phyloP scores from a whole-genome alignment of 1,139 yeast species.

The Diutina scorzettiae region DNA sequence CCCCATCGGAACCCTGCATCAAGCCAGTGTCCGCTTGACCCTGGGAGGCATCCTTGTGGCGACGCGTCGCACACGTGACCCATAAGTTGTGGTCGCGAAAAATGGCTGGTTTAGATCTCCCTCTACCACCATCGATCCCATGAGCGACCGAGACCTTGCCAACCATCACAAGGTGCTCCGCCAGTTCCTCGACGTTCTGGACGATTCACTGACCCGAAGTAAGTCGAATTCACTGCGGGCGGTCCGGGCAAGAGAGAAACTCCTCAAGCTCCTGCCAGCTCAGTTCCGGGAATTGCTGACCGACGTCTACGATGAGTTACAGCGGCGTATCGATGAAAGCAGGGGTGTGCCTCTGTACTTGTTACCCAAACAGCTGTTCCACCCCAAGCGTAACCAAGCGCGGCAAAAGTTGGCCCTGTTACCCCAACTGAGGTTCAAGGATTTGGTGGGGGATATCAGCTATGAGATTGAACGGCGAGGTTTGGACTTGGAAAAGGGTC shows the following conservation, averaged over 20 bases:
- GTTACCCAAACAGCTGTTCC: constrained; percentile 63
- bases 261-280: constrained; percentile 65
- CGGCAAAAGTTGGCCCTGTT: constrained; percentile 82
- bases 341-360: constrained; percentile 50
- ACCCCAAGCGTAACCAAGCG: constrained; percentile 92
- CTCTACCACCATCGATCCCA: neutral
- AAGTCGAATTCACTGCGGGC: constrained; percentile 46
- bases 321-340: constrained; percentile 52
- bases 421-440: constrained; percentile 75
- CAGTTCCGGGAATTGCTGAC: constrained; percentile 85
- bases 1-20: no score
- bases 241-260: constrained; percentile 73
- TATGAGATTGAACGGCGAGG: constrained; percentile 78
- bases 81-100: no score
- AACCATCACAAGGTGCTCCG: constrained; percentile 40
- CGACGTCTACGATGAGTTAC: constrained; percentile 85
- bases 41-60: no score
- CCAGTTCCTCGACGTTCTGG: constrained; percentile 41
- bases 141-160: constrained; percentile 18
- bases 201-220: constrained; percentile 27
- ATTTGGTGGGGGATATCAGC: constrained; percentile 79
- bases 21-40: no score
- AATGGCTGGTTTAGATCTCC: neutral
- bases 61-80: no score
- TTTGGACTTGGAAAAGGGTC: no score